Base-by-base conservation (phyloP, 2,329 filamentous ascomycete genomes). In the Fusarium sp. region DNA sequence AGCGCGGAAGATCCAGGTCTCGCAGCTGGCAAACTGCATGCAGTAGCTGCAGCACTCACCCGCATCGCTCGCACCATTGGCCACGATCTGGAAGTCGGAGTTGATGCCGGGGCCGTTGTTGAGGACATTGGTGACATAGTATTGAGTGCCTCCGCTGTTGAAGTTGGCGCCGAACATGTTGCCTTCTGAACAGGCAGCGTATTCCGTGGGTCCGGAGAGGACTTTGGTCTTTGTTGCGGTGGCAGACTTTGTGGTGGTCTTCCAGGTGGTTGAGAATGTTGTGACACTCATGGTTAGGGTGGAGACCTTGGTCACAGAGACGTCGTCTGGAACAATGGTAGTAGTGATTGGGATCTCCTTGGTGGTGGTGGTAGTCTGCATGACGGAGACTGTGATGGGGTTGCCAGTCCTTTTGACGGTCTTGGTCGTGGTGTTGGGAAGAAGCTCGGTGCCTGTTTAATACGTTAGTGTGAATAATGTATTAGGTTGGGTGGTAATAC, bases 121-220 rank as follows among this genome's bases (percentile, higher is more conserved):
- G 10, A 55, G 38, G 5, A 62, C 39, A 7, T 62, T 62, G 19
- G 49, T 49, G 19, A 62, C 20, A 4, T 21, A 62, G 14, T 62
- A 62, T 1, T 38, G 44, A 4, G 48, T 61, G 0, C 56, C 36
- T 15, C 56, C 56, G 8, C 59, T 62, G 26, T 55, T 62, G 21
- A 62, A 62, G 14, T 62, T 11, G 14, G 59, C 38, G 0, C 59
- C 59, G 1, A 62, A 45, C 36, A 62, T 48, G 15, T 62, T 62
- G 1, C 24, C 38, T n/a, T 9, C 28, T 2, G 23, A 12, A 11
- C 59, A 62, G 0, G 59, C 59, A 2, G 56, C 56, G 8, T 49
- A 62, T 14, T 56, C 21, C 0, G 59, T 62, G 3, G 59, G 49
- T 1, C 49, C 59, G 1, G 49, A 26, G 9, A 62, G 11, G 8